Conservation (phyloP, 2,329 filamentous ascomycete genomes). For the Calonectria montana region DNA sequence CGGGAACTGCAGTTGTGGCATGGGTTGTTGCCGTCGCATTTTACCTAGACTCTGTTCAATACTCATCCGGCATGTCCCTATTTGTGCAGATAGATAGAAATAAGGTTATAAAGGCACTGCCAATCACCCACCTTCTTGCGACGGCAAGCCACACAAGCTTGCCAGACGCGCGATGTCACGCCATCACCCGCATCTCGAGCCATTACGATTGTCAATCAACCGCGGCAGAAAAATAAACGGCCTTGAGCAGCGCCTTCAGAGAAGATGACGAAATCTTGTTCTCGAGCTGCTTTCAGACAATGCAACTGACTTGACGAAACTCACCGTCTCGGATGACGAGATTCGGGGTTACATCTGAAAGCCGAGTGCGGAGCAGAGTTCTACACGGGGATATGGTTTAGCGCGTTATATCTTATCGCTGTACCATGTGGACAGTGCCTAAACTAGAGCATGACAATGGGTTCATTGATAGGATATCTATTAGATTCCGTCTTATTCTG, state of each 20-base stretch:
- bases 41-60: constrained; percentile 1
- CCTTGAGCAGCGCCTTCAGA: background rate
- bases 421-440: background rate
- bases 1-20: constrained; percentile 24
- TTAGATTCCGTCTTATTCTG: too few relatives aligned
- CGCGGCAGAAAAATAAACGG: background rate
- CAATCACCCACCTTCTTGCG: constrained; percentile 8
- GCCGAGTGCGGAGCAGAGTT: background rate
- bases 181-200: background rate
- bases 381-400: background rate
- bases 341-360: background rate
- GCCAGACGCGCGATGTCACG: constrained; percentile 3
- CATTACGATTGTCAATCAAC: background rate
- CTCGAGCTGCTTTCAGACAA: background rate
- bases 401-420: background rate
- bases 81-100: too few relatives aligned
- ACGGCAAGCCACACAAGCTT: constrained; percentile 10
- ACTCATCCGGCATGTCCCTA: background rate
- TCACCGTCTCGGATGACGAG: background rate
- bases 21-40: constrained; percentile 24
- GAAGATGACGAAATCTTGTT: background rate
- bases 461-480: background rate
- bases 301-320: background rate
- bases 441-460: background rate
- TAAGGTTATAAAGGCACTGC: background rate